phyloP scores from a whole-genome alignment of 352 stramenopile genomes.

The Phytophthora megakarya region DNA sequence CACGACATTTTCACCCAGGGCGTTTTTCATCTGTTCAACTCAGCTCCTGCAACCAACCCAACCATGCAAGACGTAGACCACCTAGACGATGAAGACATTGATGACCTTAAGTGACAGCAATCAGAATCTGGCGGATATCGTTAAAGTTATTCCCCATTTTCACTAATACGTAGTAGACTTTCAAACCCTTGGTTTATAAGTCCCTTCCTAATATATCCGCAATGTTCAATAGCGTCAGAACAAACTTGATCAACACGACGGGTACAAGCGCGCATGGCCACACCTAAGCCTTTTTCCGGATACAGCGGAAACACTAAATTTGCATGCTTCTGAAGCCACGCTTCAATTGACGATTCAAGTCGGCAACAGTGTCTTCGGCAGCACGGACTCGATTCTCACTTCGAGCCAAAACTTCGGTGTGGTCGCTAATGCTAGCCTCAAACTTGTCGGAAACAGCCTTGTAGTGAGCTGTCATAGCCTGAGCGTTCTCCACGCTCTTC shows the following conservation, averaged over 20 bases:
- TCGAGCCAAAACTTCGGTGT: no score
- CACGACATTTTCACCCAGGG: background rate
- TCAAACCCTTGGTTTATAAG: background rate
- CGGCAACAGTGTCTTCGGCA: slow-evolving; percentile 91
- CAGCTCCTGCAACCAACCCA: background rate
- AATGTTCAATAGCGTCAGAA: background rate
- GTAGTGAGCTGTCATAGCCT: no score
- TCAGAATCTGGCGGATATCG: no score
- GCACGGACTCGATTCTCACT: no score
- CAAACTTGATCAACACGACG: background rate
- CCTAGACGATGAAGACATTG: no score
- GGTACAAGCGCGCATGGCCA: slow-evolving; percentile 4
- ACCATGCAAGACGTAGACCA: no score
- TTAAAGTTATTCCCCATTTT: no score
- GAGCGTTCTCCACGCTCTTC: no score
- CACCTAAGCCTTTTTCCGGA: background rate
- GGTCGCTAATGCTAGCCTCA: no score
- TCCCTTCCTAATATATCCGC: background rate
- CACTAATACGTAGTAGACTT: background rate
- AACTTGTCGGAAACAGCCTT: no score
- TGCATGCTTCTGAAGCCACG: slow-evolving; percentile 31
- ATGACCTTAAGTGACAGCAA: no score
- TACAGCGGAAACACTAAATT: slow-evolving; percentile 7
- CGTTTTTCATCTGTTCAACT: background rate
- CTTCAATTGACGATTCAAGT: slow-evolving; percentile 50